phyloP scores from a whole-genome alignment of 768 basidiomycete species.

The Trametes cingulata region DNA sequence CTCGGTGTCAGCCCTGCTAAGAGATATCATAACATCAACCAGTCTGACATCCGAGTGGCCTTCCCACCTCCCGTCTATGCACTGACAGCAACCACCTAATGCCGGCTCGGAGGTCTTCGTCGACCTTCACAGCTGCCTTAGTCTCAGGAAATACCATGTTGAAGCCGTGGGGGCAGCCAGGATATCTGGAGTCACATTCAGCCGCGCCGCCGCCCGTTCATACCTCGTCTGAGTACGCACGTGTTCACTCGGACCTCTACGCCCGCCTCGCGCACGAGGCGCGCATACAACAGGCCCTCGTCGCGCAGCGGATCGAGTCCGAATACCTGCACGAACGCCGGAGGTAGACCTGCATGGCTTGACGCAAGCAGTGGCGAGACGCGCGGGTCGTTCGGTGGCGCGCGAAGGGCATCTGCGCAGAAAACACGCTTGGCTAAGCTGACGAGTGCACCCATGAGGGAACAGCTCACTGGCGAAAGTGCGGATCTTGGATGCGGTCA shows the following conservation, averaged over 20 bases:
- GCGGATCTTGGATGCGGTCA: constrained; percentile 6
- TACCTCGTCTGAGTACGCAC: constrained; percentile 5
- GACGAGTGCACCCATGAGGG: background rate
- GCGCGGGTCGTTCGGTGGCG: constrained; percentile 3
- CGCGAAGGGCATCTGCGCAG: background rate
- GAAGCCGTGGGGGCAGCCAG: too few species aligned
- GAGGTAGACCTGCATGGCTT: constrained; percentile 15
- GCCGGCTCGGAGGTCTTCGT: too few species aligned
- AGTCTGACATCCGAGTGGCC: too few species aligned
- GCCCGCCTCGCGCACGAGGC: constrained; percentile 18
- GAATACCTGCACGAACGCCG: constrained; percentile 17
- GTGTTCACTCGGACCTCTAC: constrained; percentile 8
- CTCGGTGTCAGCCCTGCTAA: too few species aligned
- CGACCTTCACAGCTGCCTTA: too few species aligned
- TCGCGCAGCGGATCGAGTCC: constrained; percentile 27
- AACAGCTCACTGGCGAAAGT: constrained; percentile 2
- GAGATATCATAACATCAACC: too few species aligned
- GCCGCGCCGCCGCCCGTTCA: background rate
- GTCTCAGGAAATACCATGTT: too few species aligned
- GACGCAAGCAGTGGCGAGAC: constrained; percentile 12
- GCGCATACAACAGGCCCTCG: constrained; percentile 21
- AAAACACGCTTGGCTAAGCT: background rate
- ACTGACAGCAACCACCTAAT: too few species aligned
- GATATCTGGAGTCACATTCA: background rate
- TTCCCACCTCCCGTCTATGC: too few species aligned